Evolutionary conservation across 768 basidiomycete genomes (phyloP).

Genomic region (Amanita pallidorosea): DNA sequence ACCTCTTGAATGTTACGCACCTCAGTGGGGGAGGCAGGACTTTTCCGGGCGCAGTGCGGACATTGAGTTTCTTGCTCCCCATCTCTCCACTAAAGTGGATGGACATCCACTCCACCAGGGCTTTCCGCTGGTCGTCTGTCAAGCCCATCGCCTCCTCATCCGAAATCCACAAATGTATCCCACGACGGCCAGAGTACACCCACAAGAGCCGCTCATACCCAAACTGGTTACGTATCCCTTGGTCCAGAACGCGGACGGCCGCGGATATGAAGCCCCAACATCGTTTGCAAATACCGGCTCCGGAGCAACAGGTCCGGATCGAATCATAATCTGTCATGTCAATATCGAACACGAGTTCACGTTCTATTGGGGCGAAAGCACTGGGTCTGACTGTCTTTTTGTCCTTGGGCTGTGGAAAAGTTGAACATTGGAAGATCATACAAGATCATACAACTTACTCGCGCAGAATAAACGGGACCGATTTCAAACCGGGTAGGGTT

Average conservation of each 20-base stretch:
- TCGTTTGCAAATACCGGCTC: conserved; percentile 78
- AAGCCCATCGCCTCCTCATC: conserved; percentile 81
- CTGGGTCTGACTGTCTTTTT: conserved; percentile 63
- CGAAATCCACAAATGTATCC: conserved; percentile 97
- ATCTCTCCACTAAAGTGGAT: conserved; percentile 77
- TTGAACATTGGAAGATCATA: neutral
- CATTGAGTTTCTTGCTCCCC: conserved; percentile 72
- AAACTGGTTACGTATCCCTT: conserved; percentile 75
- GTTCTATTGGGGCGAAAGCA: conserved; percentile 64
- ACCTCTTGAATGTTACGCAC: conserved; percentile 31
- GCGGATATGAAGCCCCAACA: conserved; percentile 95
- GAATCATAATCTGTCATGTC: conserved; percentile 99
- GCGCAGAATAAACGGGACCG: conserved; percentile 83
- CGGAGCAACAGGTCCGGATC: conserved; percentile 90
- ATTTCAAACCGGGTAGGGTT: conserved; percentile 96
- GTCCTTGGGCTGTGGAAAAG: conserved; percentile 65
- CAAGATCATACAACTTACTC: conserved; percentile 39
- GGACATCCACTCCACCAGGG: conserved; percentile 80
- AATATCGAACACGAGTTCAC: conserved; percentile 98
- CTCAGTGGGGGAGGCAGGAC: conserved; percentile 64
- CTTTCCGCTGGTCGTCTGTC: conserved; percentile 83
- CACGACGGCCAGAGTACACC: conserved; percentile 98
- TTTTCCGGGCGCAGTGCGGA: conserved; percentile 31
- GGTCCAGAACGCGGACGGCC: conserved; percentile 82
- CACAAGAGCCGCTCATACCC: conserved; percentile 86